Percentiles rank a stretch among this genome's conserved stretches.
Evolutionary conservation across 352 stramenopile genomes (phyloP).

Genomic region (Phytophthora constricta): DNA sequence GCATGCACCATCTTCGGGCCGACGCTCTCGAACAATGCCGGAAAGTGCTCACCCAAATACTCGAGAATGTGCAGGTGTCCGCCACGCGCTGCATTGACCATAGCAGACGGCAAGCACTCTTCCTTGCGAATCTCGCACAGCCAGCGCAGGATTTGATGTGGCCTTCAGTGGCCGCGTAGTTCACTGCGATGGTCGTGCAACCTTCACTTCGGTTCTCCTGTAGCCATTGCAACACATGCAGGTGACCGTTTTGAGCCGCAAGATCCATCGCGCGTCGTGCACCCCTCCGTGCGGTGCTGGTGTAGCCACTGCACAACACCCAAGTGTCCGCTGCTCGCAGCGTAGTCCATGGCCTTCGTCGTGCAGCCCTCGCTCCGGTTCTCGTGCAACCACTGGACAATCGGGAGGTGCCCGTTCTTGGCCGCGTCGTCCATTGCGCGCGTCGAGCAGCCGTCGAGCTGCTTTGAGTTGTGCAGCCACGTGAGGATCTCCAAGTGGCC

Average conservation of each 20-base stretch:
- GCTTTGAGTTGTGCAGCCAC: conserved; percentile 55
- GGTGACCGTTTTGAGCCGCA: conserved; percentile 62
- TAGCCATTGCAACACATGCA: conserved; percentile 74
- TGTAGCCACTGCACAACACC: conserved; percentile 68
- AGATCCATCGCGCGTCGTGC: conserved; percentile 72
- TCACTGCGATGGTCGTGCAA: conserved; percentile 71
- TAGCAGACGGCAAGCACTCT: conserved; percentile 56
- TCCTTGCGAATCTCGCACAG: conserved; percentile 56
- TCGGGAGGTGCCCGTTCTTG: conserved; percentile 58
- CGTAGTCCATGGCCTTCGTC: conserved; percentile 68
- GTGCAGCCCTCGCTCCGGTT: conserved; percentile 68
- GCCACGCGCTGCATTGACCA: conserved; percentile 64
- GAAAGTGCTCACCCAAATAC: conserved; percentile 55
- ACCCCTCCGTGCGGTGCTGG: conserved; percentile 46
- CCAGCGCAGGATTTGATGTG: conserved; percentile 69
- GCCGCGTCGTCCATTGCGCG: conserved; percentile 64
- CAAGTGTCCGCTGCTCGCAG: conserved; percentile 62
- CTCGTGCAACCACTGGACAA: conserved; percentile 67
- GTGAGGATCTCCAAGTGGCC: conserved; percentile 74
- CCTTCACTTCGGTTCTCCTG: conserved; percentile 68
- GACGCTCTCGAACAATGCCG: conserved; percentile 51
- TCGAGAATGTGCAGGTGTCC: conserved; percentile 67
- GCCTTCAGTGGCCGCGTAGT: conserved; percentile 59
- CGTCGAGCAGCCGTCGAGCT: conserved; percentile 58
- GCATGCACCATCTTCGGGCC: conserved; percentile 72